These are phyloP conservation scores for Papiliotrema flavescens DNA, from an alignment of 1,284 basidiomycete species.

Conservation along the genomic window DNA sequence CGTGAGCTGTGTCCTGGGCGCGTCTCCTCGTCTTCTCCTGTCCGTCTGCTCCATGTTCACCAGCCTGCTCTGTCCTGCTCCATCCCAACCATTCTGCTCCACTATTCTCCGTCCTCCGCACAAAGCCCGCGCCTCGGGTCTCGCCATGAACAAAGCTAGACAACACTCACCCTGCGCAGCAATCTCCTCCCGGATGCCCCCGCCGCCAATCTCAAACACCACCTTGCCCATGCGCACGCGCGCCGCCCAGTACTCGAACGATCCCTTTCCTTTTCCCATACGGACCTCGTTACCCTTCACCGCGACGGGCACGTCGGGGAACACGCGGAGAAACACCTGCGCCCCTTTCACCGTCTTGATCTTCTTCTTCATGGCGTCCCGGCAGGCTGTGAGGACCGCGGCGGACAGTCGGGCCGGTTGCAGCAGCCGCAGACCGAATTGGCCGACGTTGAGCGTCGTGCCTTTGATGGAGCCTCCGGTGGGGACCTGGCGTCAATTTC, in stretches of 20 bases:
- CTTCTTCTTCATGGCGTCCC: conserved; percentile 86
- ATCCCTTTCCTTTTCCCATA: conserved; percentile 99
- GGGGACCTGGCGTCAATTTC: conserved; percentile 22
- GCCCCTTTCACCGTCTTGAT: conserved; percentile 87
- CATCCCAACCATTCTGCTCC: too few relatives aligned
- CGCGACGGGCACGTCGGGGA: conserved; percentile 95
- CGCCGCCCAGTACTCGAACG: conserved; percentile 94
- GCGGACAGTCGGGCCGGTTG: conserved; percentile 81
- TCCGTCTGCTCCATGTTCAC: too few relatives aligned
- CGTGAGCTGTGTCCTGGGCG: not conserved
- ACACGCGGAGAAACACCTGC: conserved; percentile 83
- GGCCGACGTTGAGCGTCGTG: conserved; percentile 83
- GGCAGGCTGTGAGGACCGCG: conserved; percentile 81
- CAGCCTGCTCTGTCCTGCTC: too few relatives aligned
- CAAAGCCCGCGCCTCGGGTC: too few relatives aligned
- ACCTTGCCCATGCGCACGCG: conserved; percentile 90
- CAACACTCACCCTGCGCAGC: conserved; percentile 81
- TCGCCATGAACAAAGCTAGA: too few relatives aligned
- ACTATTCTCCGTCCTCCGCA: too few relatives aligned
- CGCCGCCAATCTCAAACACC: conserved; percentile 90
- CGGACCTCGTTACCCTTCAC: conserved; percentile 99
- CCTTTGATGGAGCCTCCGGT: conserved; percentile 87
- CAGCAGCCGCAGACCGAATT: conserved; percentile 84
- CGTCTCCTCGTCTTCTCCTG: too few relatives aligned
- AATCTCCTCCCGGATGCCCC: conserved; percentile 84